These are phyloP conservation scores for Lecanicillium sp. DNA, from an alignment of 2,329 filamentous ascomycete genomes.

Conservation along the genomic window DNA sequence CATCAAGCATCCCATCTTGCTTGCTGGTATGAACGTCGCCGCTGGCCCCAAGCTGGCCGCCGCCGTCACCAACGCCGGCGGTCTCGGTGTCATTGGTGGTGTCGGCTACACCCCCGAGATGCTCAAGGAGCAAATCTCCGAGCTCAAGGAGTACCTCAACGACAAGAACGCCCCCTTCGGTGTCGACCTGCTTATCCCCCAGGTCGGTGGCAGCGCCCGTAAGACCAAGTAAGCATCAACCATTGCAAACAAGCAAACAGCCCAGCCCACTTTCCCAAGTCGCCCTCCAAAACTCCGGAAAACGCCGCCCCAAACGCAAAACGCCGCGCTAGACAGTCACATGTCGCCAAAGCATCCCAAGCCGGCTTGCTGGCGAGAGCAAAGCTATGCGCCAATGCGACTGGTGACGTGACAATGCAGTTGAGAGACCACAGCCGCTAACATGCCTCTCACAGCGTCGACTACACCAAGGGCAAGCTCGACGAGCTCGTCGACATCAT, in stretches of 20 bases:
- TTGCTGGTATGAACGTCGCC: conserved; percentile 98
- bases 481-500: conserved; percentile 84
- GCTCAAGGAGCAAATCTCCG: conserved; percentile 88
- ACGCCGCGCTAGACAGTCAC: conserved; percentile 7
- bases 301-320: background rate
- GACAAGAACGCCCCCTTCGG: conserved; percentile 96
- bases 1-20: conserved; percentile 93
- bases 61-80: conserved; percentile 93
- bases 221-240: conserved; percentile 69
- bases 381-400: no score
- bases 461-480: conserved; percentile 99
- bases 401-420: no score
- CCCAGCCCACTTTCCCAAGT: no score
- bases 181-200: conserved; percentile 86
- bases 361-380: background rate
- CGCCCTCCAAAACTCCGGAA: background rate
- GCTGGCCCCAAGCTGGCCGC: conserved; percentile 94
- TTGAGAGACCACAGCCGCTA: no score
- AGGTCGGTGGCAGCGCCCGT: conserved; percentile 87
- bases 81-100: conserved; percentile 92
- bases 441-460: conserved; percentile 60
- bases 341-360: background rate
- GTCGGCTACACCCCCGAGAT: conserved; percentile 95
- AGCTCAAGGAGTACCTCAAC: conserved; percentile 80
- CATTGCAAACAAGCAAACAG: background rate